Conservation (phyloP, 2,329 filamentous ascomycete genomes). For the Fulvia fulva region DNA sequence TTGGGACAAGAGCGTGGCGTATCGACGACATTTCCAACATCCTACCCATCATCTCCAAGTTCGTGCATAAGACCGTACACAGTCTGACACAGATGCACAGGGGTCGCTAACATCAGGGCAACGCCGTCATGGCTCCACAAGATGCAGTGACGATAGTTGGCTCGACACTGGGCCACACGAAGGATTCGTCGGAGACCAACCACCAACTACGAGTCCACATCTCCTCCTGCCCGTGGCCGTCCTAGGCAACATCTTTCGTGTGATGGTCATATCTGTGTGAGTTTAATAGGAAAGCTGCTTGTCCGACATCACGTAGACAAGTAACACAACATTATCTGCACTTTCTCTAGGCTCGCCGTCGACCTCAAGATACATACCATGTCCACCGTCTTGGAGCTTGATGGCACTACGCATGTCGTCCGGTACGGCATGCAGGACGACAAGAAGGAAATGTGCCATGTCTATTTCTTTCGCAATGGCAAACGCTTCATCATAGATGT, state of each 20-base stretch:
- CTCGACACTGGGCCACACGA: not conserved
- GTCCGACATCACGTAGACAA: too few relatives aligned
- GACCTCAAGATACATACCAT: too few relatives aligned
- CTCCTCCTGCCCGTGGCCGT: not conserved
- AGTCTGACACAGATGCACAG: too few relatives aligned
- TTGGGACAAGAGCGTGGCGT: too few relatives aligned
- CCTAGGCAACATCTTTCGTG: not conserved
- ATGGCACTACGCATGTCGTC: conserved; percentile 9
- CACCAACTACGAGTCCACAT: not conserved
- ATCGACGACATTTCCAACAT: too few relatives aligned
- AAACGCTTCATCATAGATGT: conserved; percentile 6
- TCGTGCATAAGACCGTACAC: too few relatives aligned
- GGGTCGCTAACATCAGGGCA: too few relatives aligned
- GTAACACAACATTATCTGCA: too few relatives aligned
- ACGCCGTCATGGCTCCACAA: too few relatives aligned
- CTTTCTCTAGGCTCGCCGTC: not conserved
- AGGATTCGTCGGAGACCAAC: not conserved
- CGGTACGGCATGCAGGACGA: conserved; percentile 11
- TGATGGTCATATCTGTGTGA: not conserved
- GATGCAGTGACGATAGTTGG: too few relatives aligned
- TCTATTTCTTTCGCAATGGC: conserved; percentile 9
- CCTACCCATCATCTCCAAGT: too few relatives aligned
- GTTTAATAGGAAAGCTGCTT: too few relatives aligned
- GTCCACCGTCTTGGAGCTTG: conserved; percentile 7
- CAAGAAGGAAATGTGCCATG: conserved; percentile 4